Evolutionary conservation across 176 grass and related monocot species (phyloP).

Genomic region (Paspalum vaginatum): DNA sequence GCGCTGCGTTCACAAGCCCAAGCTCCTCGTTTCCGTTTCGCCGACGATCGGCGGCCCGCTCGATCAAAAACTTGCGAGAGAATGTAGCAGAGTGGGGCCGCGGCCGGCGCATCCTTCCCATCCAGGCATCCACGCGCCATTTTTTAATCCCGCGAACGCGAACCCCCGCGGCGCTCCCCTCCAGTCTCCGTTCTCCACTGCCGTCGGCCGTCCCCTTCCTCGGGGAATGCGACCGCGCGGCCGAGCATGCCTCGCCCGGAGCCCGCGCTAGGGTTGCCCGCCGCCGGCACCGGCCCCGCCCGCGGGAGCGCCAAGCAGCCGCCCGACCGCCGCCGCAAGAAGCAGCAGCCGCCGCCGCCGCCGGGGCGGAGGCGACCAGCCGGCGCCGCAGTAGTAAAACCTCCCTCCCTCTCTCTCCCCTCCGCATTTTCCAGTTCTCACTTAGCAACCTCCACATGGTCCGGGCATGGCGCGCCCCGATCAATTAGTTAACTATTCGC

Average conservation of each 20-base stretch:
- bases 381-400: conserved; percentile 39
- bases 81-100: not conserved
- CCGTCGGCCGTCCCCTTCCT: conserved; percentile 13
- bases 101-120: not conserved
- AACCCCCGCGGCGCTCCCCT: not conserved
- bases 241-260: conserved; percentile 58
- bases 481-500: conserved; percentile 35
- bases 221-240: conserved; percentile 57
- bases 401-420: too few species aligned
- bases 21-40: too few species aligned
- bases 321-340: conserved; percentile 45
- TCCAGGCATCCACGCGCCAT: conserved; percentile 54
- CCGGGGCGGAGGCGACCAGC: conserved; percentile 38
- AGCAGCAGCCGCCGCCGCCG: conserved; percentile 41
- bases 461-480: not conserved
- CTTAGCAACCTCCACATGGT: conserved; percentile 8
- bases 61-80: conserved; percentile 30
- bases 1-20: too few species aligned
- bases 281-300: not conserved
- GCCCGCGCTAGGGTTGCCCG: conserved; percentile 53
- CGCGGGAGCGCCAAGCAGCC: not conserved
- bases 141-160: conserved; percentile 19
- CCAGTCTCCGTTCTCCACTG: not conserved
- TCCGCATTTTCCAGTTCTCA: not conserved
- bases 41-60: too few species aligned